Percentiles rank a stretch among this genome's conserved stretches.
Evolutionary conservation across 305 asterid genomes (phyloP).

Genomic region (Caryopteris hybrid): DNA sequence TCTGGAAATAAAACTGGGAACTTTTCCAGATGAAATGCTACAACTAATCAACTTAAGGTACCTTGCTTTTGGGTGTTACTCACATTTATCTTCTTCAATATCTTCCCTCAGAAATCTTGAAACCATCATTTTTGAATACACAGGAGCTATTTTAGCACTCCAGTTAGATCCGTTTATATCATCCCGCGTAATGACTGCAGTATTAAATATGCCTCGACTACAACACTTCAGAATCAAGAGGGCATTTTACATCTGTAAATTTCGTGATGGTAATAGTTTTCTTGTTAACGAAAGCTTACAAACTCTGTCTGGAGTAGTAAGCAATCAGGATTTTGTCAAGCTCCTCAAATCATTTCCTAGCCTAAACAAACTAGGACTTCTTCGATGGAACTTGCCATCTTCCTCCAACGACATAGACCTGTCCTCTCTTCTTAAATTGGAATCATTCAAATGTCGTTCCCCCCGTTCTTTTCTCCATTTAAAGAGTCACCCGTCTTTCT

Average conservation of each 20-base stretch:
- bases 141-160: too few relatives aligned
- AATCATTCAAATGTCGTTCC: background rate
- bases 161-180: background rate
- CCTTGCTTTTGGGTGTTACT: background rate
- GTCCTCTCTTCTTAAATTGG: background rate
- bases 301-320: background rate
- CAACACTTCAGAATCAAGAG: constrained; percentile 12
- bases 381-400: too few relatives aligned
- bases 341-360: background rate
- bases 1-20: background rate
- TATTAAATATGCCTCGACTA: background rate
- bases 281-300: background rate
- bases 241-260: background rate
- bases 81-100: background rate
- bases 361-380: background rate
- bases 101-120: background rate
- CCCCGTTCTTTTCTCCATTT: too few relatives aligned
- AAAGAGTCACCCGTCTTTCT: background rate
- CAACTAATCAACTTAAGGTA: constrained; percentile 21
- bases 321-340: too few relatives aligned
- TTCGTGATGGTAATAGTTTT: background rate
- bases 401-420: too few relatives aligned
- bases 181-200: background rate
- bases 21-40: constrained; percentile 8
- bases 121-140: too few relatives aligned